Evolutionary conservation across 1,139 yeast genomes (phyloP), one percentile per base, ranked within the genome.

Genomic region (Yamadazyma songkhlaensis): DNA sequence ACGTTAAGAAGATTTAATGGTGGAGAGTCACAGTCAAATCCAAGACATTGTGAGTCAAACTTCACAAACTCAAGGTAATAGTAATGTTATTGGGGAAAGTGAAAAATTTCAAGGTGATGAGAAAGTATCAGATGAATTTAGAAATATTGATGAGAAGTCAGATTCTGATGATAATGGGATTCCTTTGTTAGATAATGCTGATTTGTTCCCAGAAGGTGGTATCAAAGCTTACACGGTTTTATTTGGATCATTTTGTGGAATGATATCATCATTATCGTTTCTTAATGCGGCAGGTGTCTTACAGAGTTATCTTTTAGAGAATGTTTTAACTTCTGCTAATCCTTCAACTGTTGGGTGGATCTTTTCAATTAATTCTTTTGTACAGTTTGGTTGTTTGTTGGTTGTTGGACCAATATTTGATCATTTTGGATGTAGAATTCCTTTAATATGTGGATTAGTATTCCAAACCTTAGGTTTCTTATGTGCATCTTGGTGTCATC

Each of bases 141-240:
- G 20, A 17, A 17, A 17, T 6, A 17, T 17, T 14, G 9, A 11
- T 25, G 29, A 12, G 8, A 14, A 13, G 14, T 12, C 10, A 14
- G 29, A 32, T 3, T 8, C 12, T 15, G 12, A 10, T 31, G 17
- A 32, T 17, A 17, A 17, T 17, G 20, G 20, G 6, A 55, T 40
- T 48, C 60, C 32, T 40, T 45, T 36, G 51, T 54, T 48, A 17
- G 52, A 45, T 11, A 47, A 61, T 35, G 57, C 60, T 2, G 47
- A 48, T 27, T 54, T 44, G 20, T 75, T 74, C 47, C 92, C 94
- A 0, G 86, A 82, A 43, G 85, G 87, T 4, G 87, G 85, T 0
- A 30, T 51, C 26, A 46, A 58, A 34, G 84, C 85, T 1, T 74
- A 83, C 71, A 42, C 64, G 3, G 85, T 77, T 0, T 77, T 83